phyloP scores from a whole-genome alignment of 148 eudicot species.

The Chenopodium quinoa region DNA sequence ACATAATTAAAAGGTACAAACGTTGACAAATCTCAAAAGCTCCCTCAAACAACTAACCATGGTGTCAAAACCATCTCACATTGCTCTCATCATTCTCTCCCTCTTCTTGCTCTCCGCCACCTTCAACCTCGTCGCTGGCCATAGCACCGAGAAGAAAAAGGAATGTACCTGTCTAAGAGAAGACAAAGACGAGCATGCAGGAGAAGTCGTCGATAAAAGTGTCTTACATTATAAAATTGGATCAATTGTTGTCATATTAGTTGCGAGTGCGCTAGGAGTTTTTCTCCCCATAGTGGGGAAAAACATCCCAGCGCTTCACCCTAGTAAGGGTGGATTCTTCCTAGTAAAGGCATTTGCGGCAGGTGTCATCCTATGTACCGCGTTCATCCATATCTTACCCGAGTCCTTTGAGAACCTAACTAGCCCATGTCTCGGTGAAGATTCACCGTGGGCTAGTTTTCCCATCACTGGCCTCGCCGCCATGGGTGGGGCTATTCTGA shows the following conservation, averaged over 20 bases:
- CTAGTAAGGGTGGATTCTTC: slow-evolving; percentile 33
- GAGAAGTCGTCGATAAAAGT: not conserved
- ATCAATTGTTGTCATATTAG: slow-evolving; percentile 28
- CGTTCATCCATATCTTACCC: slow-evolving; percentile 37
- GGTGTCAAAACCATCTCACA: not conserved
- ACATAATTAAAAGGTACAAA: not conserved
- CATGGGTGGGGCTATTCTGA: slow-evolving; percentile 31
- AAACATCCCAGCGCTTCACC: slow-evolving; percentile 21
- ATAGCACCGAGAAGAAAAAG: not conserved
- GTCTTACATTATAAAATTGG: slow-evolving; percentile 31
- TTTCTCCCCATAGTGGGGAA: slow-evolving; percentile 33
- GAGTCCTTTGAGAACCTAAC: slow-evolving; percentile 35
- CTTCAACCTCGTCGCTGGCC: slow-evolving; percentile 8
- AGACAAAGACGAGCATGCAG: not conserved
- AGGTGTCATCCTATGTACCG: slow-evolving; percentile 43
- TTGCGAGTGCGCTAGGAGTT: slow-evolving; percentile 27
- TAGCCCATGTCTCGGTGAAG: slow-evolving; percentile 29
- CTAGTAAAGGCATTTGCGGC: slow-evolving; percentile 43
- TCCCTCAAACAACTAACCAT: not conserved
- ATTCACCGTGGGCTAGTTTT: slow-evolving; percentile 22
- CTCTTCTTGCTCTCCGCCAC: slow-evolving; percentile 10
- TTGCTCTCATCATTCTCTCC: not conserved
- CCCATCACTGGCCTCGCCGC: slow-evolving; percentile 37
- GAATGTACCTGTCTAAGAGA: slow-evolving; percentile 32
- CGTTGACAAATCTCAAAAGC: not conserved